phyloP scores from a whole-genome alignment of 2,329 filamentous ascomycete genomes.

The Fusarium palustre region DNA sequence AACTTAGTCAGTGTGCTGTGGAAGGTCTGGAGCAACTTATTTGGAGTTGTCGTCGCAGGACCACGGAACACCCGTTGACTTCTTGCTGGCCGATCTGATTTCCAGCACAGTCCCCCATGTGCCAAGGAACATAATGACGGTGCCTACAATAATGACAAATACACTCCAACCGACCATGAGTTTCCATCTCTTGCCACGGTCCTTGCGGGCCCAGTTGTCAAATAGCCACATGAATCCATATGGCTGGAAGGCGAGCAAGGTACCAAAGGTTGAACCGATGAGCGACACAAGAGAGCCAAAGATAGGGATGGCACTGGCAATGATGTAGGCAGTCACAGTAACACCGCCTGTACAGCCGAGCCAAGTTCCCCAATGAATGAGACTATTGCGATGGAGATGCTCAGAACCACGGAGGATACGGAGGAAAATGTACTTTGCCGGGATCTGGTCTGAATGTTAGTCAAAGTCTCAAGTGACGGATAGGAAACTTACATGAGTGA shows the following conservation, averaged over 20 bases:
- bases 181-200: conserved; percentile 8
- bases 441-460: conserved; percentile 18
- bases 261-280: conserved; percentile 34
- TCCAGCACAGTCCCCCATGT: conserved; percentile 30
- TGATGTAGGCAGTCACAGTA: conserved; percentile 31
- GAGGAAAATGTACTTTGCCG: conserved; percentile 49
- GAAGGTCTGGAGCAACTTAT: background rate
- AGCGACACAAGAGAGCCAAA: conserved; percentile 35
- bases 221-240: conserved; percentile 37
- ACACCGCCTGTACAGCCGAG: conserved; percentile 27
- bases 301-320: conserved; percentile 33
- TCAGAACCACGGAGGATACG: conserved; percentile 47
- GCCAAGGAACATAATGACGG: conserved; percentile 26
- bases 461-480: background rate
- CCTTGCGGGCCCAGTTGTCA: conserved; percentile 24
- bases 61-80: conserved; percentile 4
- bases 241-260: conserved; percentile 38
- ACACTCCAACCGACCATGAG: conserved; percentile 17
- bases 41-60: conserved; percentile 30
- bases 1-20: background rate
- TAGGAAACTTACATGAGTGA: conserved; percentile 45
- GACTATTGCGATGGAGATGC: conserved; percentile 46
- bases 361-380: conserved; percentile 49
- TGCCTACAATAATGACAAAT: conserved; percentile 25
- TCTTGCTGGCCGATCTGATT: conserved; percentile 1